Conservation (phyloP, 495 filamentous ascomycete genomes). For the Hypomontagnella monticulosa region DNA sequence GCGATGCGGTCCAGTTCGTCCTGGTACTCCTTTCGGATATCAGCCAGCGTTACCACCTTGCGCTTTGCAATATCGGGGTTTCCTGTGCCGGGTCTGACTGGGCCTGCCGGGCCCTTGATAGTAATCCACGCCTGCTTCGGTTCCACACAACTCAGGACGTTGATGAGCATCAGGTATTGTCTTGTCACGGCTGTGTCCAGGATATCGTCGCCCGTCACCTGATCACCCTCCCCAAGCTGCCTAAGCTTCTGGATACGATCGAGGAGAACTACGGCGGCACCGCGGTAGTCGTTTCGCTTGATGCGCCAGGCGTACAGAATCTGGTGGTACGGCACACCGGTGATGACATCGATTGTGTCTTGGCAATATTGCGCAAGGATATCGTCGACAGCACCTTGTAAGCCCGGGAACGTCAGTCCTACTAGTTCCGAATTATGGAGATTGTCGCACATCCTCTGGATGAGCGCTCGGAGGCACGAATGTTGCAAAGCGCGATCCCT, state of each 20-base stretch:
- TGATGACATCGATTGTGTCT: slow-evolving; percentile 64
- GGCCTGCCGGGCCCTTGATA: slow-evolving; percentile 50
- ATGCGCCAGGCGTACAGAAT: slow-evolving; percentile 92
- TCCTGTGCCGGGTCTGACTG: slow-evolving; percentile 28
- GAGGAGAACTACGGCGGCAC: slow-evolving; percentile 80
- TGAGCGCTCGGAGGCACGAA: slow-evolving; percentile 69
- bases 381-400: slow-evolving; percentile 80
- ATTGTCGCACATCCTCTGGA: slow-evolving; percentile 75
- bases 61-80: slow-evolving; percentile 50
- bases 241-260: slow-evolving; percentile 66
- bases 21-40: slow-evolving; percentile 86
- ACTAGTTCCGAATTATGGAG: slow-evolving; percentile 74
- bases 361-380: slow-evolving; percentile 72
- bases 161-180: slow-evolving; percentile 86
- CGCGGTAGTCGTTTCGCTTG: slow-evolving; percentile 83
- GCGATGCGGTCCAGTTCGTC: slow-evolving; percentile 81
- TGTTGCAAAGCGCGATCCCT: slow-evolving; percentile 72
- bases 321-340: slow-evolving; percentile 74
- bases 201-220: slow-evolving; percentile 59
- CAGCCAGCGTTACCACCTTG: slow-evolving; percentile 80
- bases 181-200: slow-evolving; percentile 66
- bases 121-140: slow-evolving; percentile 79
- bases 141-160: slow-evolving; percentile 84
- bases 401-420: slow-evolving; percentile 76
- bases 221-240: slow-evolving; percentile 58